A percentile compares a stretch with the other conserved stretches of the same genome.
phyloP scores from a whole-genome alignment of 179 eudicot species.

The Beta macrorhiza region DNA sequence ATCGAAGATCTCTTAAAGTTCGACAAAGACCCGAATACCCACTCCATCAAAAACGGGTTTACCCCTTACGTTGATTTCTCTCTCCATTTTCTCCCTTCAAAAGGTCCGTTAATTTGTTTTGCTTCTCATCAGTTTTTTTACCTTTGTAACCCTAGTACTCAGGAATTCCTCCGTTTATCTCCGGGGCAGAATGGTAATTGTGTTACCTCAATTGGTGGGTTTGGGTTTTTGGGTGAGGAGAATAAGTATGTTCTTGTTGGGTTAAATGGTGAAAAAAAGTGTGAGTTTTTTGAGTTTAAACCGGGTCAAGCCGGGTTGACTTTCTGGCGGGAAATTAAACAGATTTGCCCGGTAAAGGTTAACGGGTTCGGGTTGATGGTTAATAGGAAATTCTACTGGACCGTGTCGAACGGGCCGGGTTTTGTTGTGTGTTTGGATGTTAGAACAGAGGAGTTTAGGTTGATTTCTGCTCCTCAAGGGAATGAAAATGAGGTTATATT shows the following conservation, averaged over 20 bases:
- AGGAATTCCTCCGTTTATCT: constrained; percentile 24
- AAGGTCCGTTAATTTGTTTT: constrained; percentile 24
- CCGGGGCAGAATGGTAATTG: constrained; percentile 11
- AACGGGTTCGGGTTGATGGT: constrained; percentile 29
- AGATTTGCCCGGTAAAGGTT: neutral
- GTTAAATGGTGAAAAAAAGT: neutral
- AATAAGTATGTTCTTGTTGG: constrained; percentile 20
- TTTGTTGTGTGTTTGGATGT: constrained; percentile 29
- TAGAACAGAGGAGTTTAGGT: neutral
- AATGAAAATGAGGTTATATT: constrained; percentile 30
- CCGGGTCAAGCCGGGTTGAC: constrained; percentile 18
- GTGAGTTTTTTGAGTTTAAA: constrained; percentile 25
- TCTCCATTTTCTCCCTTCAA: constrained; percentile 17
- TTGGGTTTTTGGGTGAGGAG: constrained; percentile 21
- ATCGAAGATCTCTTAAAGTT: neutral
- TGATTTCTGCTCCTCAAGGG: constrained; percentile 24
- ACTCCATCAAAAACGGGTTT: constrained; percentile 30
- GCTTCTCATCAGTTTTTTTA: constrained; percentile 19
- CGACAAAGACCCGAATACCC: constrained; percentile 19
- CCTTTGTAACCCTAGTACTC: constrained; percentile 33
- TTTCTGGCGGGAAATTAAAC: constrained; percentile 10
- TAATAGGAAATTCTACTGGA: constrained; percentile 27
- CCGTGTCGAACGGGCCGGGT: neutral
- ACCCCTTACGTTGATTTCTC: constrained; percentile 25
- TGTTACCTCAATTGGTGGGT: neutral